phyloP scores from a whole-genome alignment of 78 protist genomes.

The Pelomyxa schiedti region DNA sequence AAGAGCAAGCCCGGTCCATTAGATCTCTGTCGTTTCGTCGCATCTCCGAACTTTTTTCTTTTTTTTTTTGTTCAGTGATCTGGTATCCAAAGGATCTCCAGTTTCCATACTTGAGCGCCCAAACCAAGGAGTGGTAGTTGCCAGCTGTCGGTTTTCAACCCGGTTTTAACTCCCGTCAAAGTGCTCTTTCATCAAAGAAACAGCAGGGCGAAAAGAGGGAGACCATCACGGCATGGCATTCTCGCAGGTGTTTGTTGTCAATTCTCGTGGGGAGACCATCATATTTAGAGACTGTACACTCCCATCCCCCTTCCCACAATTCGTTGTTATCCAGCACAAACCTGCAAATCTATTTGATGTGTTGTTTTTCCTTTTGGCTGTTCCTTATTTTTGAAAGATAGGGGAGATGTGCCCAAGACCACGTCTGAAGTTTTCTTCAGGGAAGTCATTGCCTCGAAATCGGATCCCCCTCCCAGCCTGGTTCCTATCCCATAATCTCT shows the following conservation, averaged over 20 bases:
- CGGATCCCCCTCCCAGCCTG: conserved; percentile 37
- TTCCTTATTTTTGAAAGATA: conserved; percentile 7
- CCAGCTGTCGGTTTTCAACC: too few species aligned
- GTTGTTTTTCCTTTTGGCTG: background rate
- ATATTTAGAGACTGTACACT: conserved; percentile 57
- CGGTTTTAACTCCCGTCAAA: too few species aligned
- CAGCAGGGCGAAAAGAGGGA: too few species aligned
- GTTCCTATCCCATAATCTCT: background rate
- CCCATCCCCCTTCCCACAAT: background rate
- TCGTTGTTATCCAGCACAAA: background rate
- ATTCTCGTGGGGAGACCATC: conserved; percentile 71
- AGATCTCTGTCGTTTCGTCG: too few species aligned
- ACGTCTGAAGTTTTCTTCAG: conserved; percentile 63
- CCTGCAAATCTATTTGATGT: background rate
- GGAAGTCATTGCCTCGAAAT: conserved; percentile 12
- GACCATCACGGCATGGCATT: too few species aligned
- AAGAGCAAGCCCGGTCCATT: too few species aligned
- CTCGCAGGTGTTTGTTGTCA: conserved; percentile 68
- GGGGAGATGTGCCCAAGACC: conserved; percentile 30
- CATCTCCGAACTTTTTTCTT: too few species aligned
- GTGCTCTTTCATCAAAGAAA: too few species aligned
- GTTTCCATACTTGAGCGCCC: too few species aligned
- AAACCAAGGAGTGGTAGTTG: too few species aligned
- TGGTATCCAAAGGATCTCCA: too few species aligned
- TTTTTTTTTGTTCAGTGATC: too few species aligned